Percentiles rank a stretch among this genome's conserved stretches.
Evolutionary conservation across 768 basidiomycete genomes (phyloP).

Genomic region (Trametes villosa): DNA sequence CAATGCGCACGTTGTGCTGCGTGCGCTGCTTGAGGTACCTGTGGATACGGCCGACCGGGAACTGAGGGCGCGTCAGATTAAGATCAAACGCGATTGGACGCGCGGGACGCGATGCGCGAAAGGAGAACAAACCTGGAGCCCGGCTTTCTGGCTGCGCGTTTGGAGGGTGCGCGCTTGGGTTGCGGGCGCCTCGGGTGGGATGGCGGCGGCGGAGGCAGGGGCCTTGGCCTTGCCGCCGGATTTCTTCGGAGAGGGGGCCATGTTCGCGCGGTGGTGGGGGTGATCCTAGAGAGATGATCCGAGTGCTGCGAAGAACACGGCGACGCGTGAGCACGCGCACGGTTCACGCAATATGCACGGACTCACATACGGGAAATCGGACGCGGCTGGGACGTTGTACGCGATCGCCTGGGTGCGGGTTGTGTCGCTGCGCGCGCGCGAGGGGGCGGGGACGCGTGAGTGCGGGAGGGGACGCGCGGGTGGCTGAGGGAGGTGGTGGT

Average conservation of each 20-base stretch:
- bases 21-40: constrained; percentile 92
- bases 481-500: constrained; percentile 24
- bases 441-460: not conserved
- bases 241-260: constrained; percentile 27
- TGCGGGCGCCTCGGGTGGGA: constrained; percentile 37
- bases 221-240: constrained; percentile 65
- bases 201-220: constrained; percentile 40
- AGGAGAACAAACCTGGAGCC: constrained; percentile 68
- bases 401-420: not conserved
- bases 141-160: constrained; percentile 83
- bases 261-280: not conserved
- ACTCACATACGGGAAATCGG: not conserved
- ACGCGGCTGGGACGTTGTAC: too few relatives aligned
- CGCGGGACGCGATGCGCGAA: not conserved
- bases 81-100: too few relatives aligned
- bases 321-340: not conserved
- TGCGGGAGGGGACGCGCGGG: constrained; percentile 9
- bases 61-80: constrained; percentile 47
- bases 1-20: constrained; percentile 92
- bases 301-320: not conserved
- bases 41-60: constrained; percentile 97
- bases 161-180: constrained; percentile 48
- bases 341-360: not conserved
- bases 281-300: not conserved
- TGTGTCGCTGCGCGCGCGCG: not conserved